A percentile compares a stretch with the other conserved stretches of the same genome.
Conservation (phyloP, 805 yeast genomes). For the Diddensiella transvaalensis region DNA sequence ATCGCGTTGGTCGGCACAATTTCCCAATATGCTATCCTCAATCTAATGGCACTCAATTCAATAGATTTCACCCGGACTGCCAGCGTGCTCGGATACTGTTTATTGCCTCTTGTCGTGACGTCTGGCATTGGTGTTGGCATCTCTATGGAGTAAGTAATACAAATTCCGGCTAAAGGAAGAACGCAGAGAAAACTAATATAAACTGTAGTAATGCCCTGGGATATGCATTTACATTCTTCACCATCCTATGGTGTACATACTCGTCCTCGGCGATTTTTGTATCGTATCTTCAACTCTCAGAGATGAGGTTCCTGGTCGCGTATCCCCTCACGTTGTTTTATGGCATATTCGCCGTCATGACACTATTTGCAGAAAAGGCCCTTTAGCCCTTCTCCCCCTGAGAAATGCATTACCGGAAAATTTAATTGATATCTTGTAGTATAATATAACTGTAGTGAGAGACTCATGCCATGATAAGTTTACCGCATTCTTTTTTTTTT, state of each 20-base stretch:
- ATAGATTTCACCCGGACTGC: conserved; percentile 66
- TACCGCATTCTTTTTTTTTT: no score
- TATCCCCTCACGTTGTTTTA: conserved; percentile 91
- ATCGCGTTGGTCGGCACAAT: conserved; percentile 89
- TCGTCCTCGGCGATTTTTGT: conserved; percentile 92
- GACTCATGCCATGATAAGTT: no score
- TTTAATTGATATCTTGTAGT: no score
- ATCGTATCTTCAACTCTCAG: conserved; percentile 72
- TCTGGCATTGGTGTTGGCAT: conserved; percentile 67
- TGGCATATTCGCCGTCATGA: conserved; percentile 93
- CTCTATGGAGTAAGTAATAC: conserved; percentile 48
- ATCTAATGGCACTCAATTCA: conserved; percentile 64
- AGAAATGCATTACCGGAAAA: no score
- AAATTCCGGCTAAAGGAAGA: not conserved
- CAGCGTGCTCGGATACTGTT: conserved; percentile 88
- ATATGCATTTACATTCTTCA: conserved; percentile 58
- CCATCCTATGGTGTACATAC: conserved; percentile 87
- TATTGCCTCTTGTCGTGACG: conserved; percentile 79
- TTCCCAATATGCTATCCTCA: conserved; percentile 78
- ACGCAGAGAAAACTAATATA: not conserved
- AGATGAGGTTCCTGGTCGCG: conserved; percentile 86
- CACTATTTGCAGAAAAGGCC: conserved; percentile 62
- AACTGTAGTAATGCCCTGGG: conserved; percentile 54
- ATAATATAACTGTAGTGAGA: no score
- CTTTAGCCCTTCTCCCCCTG: no score